phyloP scores from a whole-genome alignment of 2,329 filamentous ascomycete genomes.

The Ascochyta rabiei region DNA sequence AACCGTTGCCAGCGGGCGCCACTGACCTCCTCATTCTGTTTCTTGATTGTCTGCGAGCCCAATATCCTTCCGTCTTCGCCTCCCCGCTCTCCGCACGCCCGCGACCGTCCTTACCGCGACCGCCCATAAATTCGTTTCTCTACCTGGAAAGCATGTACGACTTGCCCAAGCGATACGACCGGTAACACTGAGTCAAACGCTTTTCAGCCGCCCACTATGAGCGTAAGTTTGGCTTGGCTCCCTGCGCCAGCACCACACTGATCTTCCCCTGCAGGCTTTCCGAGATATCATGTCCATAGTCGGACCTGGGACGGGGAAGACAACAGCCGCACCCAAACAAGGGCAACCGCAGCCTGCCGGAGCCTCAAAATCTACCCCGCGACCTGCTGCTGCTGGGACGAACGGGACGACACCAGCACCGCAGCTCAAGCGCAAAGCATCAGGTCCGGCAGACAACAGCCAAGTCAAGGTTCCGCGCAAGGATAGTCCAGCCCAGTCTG shows the following conservation, averaged over 20 bases:
- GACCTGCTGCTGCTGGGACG: conserved; percentile 29
- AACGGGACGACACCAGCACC: conserved; percentile 44
- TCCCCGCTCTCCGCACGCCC: conserved; percentile 21
- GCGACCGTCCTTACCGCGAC: conserved; percentile 17
- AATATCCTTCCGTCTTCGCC: conserved; percentile 23
- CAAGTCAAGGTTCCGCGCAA: conserved; percentile 44
- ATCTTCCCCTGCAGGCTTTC: conserved; percentile 33
- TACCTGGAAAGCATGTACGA: conserved; percentile 43
- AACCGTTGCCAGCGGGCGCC: conserved; percentile 28
- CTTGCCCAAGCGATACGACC: conserved; percentile 42
- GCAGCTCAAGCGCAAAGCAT: conserved; percentile 50
- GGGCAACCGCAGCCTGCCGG: conserved; percentile 28
- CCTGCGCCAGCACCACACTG: conserved; percentile 24
- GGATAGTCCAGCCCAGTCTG: conserved; percentile 31
- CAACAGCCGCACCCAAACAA: conserved; percentile 33
- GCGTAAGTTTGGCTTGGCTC: conserved; percentile 37
- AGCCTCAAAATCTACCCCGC: conserved; percentile 42
- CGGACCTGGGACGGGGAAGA: conserved; percentile 37
- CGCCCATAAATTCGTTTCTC: conserved; percentile 11
- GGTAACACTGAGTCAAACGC: conserved; percentile 47
- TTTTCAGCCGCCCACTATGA: conserved; percentile 45
- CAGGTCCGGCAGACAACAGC: conserved; percentile 38
- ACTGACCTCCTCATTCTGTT: conserved; percentile 27
- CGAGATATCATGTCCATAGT: conserved; percentile 48
- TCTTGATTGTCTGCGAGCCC: conserved; percentile 26